Conservation (phyloP, 441 rosid species). For the Biscutella laevigata region DNA sequence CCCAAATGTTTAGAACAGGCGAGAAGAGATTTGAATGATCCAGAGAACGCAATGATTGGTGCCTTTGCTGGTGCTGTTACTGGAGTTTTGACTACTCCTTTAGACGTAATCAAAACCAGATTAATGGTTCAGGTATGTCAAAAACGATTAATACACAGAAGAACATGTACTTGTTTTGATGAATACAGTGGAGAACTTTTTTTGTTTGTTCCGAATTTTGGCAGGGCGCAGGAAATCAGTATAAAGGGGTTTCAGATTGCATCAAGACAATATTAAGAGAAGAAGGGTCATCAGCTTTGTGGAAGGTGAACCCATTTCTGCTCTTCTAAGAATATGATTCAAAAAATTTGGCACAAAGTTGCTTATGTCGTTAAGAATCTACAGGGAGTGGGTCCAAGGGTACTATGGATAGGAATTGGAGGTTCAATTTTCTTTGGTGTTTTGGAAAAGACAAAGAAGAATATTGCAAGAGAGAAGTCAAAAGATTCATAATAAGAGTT, state of each 20-base stretch:
- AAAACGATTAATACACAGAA: background rate
- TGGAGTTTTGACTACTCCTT: slow-evolving; percentile 86
- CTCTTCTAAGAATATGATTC: too few species aligned
- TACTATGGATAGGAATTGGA: slow-evolving; percentile 67
- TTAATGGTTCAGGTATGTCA: slow-evolving; percentile 80
- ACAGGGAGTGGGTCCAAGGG: slow-evolving; percentile 67
- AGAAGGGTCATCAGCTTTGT: slow-evolving; percentile 79
- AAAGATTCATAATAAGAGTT: slow-evolving; percentile 8
- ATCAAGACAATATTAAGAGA: slow-evolving; percentile 63
- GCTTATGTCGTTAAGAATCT: background rate
- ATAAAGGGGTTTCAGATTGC: slow-evolving; percentile 75
- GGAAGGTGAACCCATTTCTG: slow-evolving; percentile 45
- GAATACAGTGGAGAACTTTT: too few species aligned
- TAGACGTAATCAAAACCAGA: slow-evolving; percentile 90
- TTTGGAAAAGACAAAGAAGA: slow-evolving; percentile 53
- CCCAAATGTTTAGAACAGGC: slow-evolving; percentile 40
- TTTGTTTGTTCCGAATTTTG: too few species aligned
- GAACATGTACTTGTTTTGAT: too few species aligned
- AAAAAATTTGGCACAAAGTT: too few species aligned
- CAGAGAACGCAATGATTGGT: slow-evolving; percentile 78
- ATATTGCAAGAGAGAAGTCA: slow-evolving; percentile 34
- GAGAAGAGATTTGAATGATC: slow-evolving; percentile 70
- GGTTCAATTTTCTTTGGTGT: slow-evolving; percentile 69
- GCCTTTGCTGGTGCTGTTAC: slow-evolving; percentile 90
- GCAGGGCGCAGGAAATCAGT: slow-evolving; percentile 70